Evolutionary conservation across 2,329 filamentous ascomycete species (phyloP).

Genomic region (Drechslerella coelobrocha): DNA sequence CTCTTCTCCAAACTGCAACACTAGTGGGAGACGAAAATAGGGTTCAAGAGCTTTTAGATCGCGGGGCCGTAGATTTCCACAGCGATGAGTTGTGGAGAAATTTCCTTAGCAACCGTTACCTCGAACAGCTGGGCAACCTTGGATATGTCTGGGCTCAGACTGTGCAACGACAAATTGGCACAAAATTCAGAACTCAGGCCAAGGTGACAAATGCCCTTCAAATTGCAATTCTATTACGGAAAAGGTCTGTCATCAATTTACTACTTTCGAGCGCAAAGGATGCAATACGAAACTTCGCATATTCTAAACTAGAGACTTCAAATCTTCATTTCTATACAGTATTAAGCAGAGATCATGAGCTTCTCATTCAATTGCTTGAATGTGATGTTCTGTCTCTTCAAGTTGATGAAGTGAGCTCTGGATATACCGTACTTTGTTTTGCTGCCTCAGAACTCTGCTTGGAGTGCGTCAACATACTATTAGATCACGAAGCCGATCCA

Average conservation of each 20-base stretch:
- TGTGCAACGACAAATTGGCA: background rate
- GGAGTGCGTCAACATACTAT: background rate
- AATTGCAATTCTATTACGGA: slow-evolving; percentile 9
- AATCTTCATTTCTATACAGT: slow-evolving; percentile 5
- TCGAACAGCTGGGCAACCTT: background rate
- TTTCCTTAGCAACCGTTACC: background rate
- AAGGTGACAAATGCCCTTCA: background rate
- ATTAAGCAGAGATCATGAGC: slow-evolving; percentile 3
- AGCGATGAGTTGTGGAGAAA: background rate
- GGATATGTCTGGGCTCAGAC: background rate
- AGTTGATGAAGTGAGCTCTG: background rate
- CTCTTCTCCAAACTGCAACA: slow-evolving; percentile 15
- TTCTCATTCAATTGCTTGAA: slow-evolving; percentile 3
- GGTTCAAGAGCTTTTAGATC: slow-evolving; percentile 3
- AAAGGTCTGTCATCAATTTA: slow-evolving; percentile 7
- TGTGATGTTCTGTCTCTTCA: background rate
- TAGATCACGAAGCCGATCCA: slow-evolving; percentile 2
- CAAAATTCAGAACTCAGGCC: background rate
- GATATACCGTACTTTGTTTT: background rate
- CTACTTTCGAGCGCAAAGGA: slow-evolving; percentile 2
- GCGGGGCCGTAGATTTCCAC: slow-evolving; percentile 2
- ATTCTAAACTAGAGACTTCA: slow-evolving; percentile 1
- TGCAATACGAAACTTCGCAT: background rate
- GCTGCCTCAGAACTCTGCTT: background rate
- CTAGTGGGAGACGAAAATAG: background rate